Percentiles rank a stretch among this genome's conserved stretches.
Evolutionary conservation across 192 early-diverging fungal genomes (phyloP).

Genomic region (Coemansia sp.): DNA sequence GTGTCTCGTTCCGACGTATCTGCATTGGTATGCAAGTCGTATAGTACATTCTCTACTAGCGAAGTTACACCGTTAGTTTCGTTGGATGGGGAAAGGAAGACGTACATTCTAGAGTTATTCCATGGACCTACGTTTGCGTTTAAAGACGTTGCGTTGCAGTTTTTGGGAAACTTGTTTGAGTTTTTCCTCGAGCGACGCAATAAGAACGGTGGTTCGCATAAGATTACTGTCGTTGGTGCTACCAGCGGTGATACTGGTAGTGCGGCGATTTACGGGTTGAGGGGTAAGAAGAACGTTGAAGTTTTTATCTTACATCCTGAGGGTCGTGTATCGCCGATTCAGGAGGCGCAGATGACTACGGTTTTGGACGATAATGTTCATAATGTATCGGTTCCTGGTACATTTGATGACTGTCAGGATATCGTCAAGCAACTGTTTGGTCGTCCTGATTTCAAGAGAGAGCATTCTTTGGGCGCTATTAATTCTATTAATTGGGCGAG

Average conservation of each 20-base stretch:
- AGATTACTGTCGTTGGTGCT: slow-evolving; percentile 90
- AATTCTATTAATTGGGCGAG: slow-evolving; percentile 99
- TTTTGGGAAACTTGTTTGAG: slow-evolving; percentile 97
- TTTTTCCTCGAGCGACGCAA: slow-evolving; percentile 82
- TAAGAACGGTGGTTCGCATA: slow-evolving; percentile 40
- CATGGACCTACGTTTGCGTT: slow-evolving; percentile 98
- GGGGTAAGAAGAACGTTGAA: slow-evolving; percentile 89
- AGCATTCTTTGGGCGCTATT: slow-evolving; percentile 87
- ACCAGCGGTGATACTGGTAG: slow-evolving; percentile 98
- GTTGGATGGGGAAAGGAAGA: slow-evolving; percentile 21
- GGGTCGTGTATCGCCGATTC: slow-evolving; percentile 89
- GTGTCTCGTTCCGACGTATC: slow-evolving; percentile 76
- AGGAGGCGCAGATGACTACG: slow-evolving; percentile 98
- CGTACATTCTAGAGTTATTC: slow-evolving; percentile 85
- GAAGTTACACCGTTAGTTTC: slow-evolving; percentile 80
- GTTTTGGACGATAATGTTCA: slow-evolving; percentile 93
- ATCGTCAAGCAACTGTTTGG: slow-evolving; percentile 92
- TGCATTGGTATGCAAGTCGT: slow-evolving; percentile 71
- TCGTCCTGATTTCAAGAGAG: slow-evolving; percentile 71
- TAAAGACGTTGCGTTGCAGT: slow-evolving; percentile 98
- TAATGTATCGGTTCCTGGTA: slow-evolving; percentile 90
- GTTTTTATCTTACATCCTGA: slow-evolving; percentile 94
- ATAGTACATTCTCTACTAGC: slow-evolving; percentile 74
- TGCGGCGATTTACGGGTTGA: slow-evolving; percentile 96
- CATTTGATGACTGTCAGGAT: slow-evolving; percentile 98